A percentile compares a stretch with the other conserved stretches of the same genome.
phyloP scores from a whole-genome alignment of 2,329 filamentous ascomycete genomes.

The Periglandula ipomoeae region DNA sequence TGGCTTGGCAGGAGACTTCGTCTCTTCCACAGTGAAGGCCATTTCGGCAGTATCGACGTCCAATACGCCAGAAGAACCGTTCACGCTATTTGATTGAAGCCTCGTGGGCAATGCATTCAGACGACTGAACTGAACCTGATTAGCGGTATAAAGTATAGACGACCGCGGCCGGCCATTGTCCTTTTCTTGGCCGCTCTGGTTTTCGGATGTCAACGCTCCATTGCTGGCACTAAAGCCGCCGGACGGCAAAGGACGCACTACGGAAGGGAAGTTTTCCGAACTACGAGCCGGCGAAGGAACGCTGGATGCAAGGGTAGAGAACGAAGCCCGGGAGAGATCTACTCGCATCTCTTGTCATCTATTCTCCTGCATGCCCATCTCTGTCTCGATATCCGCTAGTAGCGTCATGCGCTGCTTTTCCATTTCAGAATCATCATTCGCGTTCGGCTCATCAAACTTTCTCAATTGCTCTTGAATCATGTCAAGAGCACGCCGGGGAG shows the following conservation, averaged over 20 bases:
- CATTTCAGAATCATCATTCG: slow-evolving; percentile 25
- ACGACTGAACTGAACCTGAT: slow-evolving; percentile 4
- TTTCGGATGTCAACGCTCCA: background rate
- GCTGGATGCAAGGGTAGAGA: slow-evolving; percentile 33
- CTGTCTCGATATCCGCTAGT: slow-evolving; percentile 49
- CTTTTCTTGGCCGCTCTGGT: background rate
- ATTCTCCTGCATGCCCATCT: slow-evolving; percentile 51
- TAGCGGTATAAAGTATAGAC: background rate
- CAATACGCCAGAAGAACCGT: background rate
- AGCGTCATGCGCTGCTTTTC: slow-evolving; percentile 37
- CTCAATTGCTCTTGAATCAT: slow-evolving; percentile 43
- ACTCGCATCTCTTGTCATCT: slow-evolving; percentile 51
- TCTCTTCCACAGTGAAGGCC: background rate
- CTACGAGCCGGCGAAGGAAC: slow-evolving; percentile 8
- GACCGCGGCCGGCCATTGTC: background rate
- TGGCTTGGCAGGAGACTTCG: background rate
- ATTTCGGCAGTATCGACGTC: background rate
- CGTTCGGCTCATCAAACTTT: slow-evolving; percentile 34
- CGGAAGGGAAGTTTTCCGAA: background rate
- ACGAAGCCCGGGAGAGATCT: slow-evolving; percentile 40
- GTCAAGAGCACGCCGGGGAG: slow-evolving; percentile 38
- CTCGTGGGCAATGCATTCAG: background rate
- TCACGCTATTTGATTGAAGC: background rate
- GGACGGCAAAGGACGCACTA: background rate
- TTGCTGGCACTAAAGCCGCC: background rate